Base-by-base conservation (phyloP, 768 basidiomycete genomes). In the Imleria badia region DNA sequence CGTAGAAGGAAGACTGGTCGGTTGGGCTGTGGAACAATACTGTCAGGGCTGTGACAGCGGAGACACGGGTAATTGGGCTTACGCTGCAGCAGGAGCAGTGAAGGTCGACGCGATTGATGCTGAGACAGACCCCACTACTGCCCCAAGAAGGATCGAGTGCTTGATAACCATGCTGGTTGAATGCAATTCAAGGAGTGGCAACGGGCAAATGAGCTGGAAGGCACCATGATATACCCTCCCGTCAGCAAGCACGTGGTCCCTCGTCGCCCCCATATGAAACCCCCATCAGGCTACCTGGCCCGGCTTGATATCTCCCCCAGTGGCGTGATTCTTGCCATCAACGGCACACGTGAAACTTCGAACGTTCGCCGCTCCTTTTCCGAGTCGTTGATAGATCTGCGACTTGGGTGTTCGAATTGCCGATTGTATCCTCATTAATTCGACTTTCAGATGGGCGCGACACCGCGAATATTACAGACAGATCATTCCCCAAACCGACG, bases 1-100 rank as follows among this genome's bases (percentile, higher is more conserved):
- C 60, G 59, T 81, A 81, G 68, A 76, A 76, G 36, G 73, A 2
- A 29, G 63, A 72, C n/a, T 58, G 51, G 39, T 60, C 63, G 5
- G 69, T 68, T 3, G 68, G 68, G 45, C 70, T 72, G 40, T 15
- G 23, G 33, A 29, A 33, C 35, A n/a, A 36, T 36, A 14, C 36
- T 20, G 26, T 66, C 39, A 62, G 40, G 31, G 20, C 7, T 33
- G 4, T 13, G 15, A 35, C 1, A 15, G 9, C 23, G 26, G 46
- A 34, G 14, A 43, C 1, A 31, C 4, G 3, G 12, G n/a, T 15
- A 26, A 44, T 1, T 47, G 6, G 31, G 43, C 68, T 58, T 54
- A 70, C 67, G 64, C 50, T 35, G 67, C 42, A 11, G 68, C 67
- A 26, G 67, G 69, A 17, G 64, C 38, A 43, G 68, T 69, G 49